Conservation (phyloP, 2,329 filamentous ascomycete genomes). For the Alternaria solani region DNA sequence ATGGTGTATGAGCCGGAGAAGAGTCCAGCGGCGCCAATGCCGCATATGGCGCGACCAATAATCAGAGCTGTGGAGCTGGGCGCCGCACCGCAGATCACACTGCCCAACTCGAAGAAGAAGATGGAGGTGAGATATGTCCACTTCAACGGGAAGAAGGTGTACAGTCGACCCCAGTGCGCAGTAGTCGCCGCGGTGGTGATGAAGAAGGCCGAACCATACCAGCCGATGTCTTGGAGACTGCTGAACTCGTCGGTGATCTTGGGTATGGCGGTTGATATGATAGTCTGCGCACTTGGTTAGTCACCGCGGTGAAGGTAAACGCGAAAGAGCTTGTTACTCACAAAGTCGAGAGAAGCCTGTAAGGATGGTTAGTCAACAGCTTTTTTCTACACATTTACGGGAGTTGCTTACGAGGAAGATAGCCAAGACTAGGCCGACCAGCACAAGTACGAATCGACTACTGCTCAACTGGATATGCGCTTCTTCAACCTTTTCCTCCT, state of each 20-base stretch:
- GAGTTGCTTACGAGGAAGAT: constrained; percentile 8
- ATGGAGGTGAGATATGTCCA: constrained; percentile 17
- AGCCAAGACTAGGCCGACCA: constrained; percentile 4
- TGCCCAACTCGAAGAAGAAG: constrained; percentile 7
- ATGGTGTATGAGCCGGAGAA: constrained; percentile 48
- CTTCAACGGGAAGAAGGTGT: constrained; percentile 26
- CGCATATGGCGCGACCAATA: constrained; percentile 8
- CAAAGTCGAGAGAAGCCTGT: constrained; percentile 11
- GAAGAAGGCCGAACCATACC: constrained; percentile 46
- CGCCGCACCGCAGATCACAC: constrained; percentile 6
- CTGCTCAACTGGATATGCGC: constrained; percentile 3
- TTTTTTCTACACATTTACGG: not conserved
- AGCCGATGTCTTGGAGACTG: constrained; percentile 39
- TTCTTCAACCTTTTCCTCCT: constrained; percentile 4
- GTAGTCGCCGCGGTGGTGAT: constrained; percentile 23
- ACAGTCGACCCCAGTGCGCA: constrained; percentile 23
- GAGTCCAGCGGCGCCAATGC: constrained; percentile 6
- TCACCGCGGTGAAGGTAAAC: not conserved
- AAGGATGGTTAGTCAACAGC: not conserved
- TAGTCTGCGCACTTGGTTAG: not conserved
- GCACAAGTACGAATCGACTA: constrained; percentile 3
- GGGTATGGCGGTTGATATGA: constrained; percentile 44
- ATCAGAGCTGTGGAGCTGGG: constrained; percentile 4
- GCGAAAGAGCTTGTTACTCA: not conserved
- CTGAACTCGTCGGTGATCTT: constrained; percentile 44